Conservation (phyloP, 805 yeast genomes). For the Ogataea allantospora region DNA sequence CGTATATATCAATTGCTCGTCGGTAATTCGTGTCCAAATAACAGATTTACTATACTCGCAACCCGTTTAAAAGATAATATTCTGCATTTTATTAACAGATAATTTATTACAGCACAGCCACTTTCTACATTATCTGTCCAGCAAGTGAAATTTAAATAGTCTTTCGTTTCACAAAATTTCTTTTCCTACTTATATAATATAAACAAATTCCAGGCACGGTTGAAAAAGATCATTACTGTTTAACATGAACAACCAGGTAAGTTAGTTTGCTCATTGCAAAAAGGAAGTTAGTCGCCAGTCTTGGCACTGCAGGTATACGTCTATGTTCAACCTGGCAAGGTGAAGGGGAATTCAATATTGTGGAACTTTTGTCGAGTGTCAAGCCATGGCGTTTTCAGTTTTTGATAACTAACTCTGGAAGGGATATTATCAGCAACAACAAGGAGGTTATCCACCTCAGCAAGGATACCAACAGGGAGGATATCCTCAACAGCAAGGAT, state of each 20-base stretch:
- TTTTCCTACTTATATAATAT: neutral
- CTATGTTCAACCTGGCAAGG: neutral
- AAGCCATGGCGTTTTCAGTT: neutral
- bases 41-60: too few species aligned
- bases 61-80: neutral
- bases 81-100: neutral
- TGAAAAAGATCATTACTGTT: too few species aligned
- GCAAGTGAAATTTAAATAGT: neutral
- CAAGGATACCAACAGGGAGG: constrained; percentile 18
- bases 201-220: neutral
- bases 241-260: constrained; percentile 5
- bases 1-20: too few species aligned
- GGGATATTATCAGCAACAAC: constrained; percentile 27
- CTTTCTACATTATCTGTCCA: neutral
- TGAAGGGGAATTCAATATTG: too few species aligned
- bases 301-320: neutral
- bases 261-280: too few species aligned
- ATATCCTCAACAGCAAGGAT: constrained; percentile 12
- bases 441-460: constrained; percentile 15
- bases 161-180: constrained; percentile 1
- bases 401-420: constrained; percentile 2
- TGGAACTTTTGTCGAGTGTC: too few species aligned
- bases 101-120: neutral
- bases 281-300: too few species aligned
- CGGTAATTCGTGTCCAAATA: too few species aligned